phyloP scores from a whole-genome alignment of 345 rosid species.

The Bruguiera gymnorhiza region DNA sequence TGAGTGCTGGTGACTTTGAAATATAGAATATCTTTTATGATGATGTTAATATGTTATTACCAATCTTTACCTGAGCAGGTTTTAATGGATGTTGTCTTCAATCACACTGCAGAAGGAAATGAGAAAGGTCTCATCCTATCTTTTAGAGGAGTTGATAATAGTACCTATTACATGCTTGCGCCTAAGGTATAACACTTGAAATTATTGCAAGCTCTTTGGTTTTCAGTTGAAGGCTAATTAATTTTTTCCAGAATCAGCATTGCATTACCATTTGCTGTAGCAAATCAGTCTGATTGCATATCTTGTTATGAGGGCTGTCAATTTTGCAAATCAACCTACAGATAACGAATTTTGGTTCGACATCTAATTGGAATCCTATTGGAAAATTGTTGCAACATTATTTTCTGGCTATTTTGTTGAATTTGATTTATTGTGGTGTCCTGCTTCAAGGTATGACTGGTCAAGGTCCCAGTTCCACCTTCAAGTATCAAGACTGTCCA shows the following conservation, averaged over 20 bases:
- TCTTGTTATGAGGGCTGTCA: too few relatives aligned
- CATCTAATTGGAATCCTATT: not conserved
- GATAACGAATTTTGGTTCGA: not conserved
- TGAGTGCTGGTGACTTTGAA: conserved; percentile 27
- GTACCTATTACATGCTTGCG: conserved; percentile 94
- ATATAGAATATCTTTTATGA: conserved; percentile 5
- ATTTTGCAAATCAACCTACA: too few relatives aligned
- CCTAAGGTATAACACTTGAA: conserved; percentile 66
- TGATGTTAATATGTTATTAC: conserved; percentile 20
- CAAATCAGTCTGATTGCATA: too few relatives aligned
- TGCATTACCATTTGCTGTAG: not conserved
- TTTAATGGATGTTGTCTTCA: conserved; percentile 91
- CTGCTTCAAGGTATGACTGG: not conserved
- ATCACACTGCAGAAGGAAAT: conserved; percentile 98
- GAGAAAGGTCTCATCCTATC: conserved; percentile 83
- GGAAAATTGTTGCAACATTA: not conserved
- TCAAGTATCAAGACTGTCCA: not conserved
- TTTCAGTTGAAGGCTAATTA: not conserved
- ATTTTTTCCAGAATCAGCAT: not conserved
- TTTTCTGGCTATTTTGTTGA: not conserved
- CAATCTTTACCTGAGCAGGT: conserved; percentile 52
- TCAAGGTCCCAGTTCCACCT: not conserved
- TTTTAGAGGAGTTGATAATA: conserved; percentile 89
- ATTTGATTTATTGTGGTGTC: not conserved
- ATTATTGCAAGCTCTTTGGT: not conserved